phyloP scores from a whole-genome alignment of 768 basidiomycete genomes.

The Candolleomyces aberdarensis region DNA sequence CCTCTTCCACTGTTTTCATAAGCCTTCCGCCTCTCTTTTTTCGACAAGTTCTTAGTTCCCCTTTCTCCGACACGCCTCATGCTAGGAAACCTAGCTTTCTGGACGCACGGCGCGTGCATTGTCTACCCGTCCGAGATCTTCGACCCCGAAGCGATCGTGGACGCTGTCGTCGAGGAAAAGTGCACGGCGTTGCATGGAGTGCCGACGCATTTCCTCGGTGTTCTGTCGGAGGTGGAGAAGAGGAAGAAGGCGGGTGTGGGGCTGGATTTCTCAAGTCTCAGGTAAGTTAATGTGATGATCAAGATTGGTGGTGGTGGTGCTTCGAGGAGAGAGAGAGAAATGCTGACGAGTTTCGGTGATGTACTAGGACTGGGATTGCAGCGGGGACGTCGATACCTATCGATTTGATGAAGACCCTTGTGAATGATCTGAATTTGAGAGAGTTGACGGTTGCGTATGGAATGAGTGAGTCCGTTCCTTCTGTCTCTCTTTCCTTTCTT shows the following conservation, averaged over 20 bases:
- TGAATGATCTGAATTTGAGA: slow-evolving; percentile 59
- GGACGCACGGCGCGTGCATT: slow-evolving; percentile 69
- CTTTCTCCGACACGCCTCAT: slow-evolving; percentile 70
- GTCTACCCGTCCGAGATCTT: slow-evolving; percentile 73
- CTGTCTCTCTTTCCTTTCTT: not conserved
- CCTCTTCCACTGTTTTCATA: slow-evolving; percentile 87
- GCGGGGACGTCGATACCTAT: slow-evolving; percentile 80
- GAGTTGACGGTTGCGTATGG: slow-evolving; percentile 81
- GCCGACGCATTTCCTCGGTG: slow-evolving; percentile 80
- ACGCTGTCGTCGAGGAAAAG: slow-evolving; percentile 59
- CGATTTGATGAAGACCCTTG: slow-evolving; percentile 72
- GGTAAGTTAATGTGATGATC: slow-evolving; percentile 36
- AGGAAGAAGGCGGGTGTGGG: slow-evolving; percentile 42
- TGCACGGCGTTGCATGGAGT: slow-evolving; percentile 85
- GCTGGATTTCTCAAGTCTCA: slow-evolving; percentile 47
- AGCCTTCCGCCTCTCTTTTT: slow-evolving; percentile 28
- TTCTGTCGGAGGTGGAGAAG: slow-evolving; percentile 63
- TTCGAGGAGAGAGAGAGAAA: not conserved
- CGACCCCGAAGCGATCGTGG: slow-evolving; percentile 63
- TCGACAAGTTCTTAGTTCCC: no score
- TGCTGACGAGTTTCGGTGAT: not conserved
- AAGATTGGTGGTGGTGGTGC: no score
- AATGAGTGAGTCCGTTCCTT: slow-evolving; percentile 70
- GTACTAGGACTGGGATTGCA: slow-evolving; percentile 72
- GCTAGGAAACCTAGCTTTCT: slow-evolving; percentile 75